Evolutionary conservation across 164 flowering plant species (phyloP), one percentile per base, ranked within the genome.

Genomic region (Malania oleifera): DNA sequence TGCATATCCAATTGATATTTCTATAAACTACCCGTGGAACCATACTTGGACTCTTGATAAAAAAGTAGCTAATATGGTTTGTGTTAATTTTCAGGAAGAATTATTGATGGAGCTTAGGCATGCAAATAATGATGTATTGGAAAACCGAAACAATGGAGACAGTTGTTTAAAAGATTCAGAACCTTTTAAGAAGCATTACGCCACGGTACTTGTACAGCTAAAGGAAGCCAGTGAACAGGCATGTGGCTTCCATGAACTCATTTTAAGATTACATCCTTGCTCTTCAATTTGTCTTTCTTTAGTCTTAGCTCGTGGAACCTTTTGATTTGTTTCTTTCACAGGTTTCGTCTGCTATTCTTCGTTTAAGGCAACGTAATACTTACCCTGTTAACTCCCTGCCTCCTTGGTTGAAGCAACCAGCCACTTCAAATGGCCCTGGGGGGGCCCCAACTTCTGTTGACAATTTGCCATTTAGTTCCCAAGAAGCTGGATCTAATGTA

Each of bases 221-320:
- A 73, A 63, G 58, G 77, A 78, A 67, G 67, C 67, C 63, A 73
- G 74, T 72, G 75, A 67, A n/a, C 75, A 72, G 77, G 77, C 66
- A 75, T 68, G 71, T 63, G 56, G 50, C 45, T 29, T 60, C 67
- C 47, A 38, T 59, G 40, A 58, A 7, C 11, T 35, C 51, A 7
- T 29, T 23, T 53, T 45, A 5, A 19, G 15, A 8, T 13, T 34
- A 22, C 50, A 18, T 39, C 5, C 28, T 12, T 59, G 10, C 23
- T 61, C 15, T 40, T 26, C 19, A 56, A 7, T 26, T 13, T 60
- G 5, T 43, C 7, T 52, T 24, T 0, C 46, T 34, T 26, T 57
- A 31, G 35, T 9, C 23, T 59, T 19, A 46, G 39, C 9, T 51
- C 23, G 18, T 17, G 2, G 41, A 22, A 43, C 43, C 48, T 19